A percentile compares a stretch with the other conserved stretches of the same genome.
Conservation (phyloP, 768 basidiomycete species). For the Termitomyces sp. region DNA sequence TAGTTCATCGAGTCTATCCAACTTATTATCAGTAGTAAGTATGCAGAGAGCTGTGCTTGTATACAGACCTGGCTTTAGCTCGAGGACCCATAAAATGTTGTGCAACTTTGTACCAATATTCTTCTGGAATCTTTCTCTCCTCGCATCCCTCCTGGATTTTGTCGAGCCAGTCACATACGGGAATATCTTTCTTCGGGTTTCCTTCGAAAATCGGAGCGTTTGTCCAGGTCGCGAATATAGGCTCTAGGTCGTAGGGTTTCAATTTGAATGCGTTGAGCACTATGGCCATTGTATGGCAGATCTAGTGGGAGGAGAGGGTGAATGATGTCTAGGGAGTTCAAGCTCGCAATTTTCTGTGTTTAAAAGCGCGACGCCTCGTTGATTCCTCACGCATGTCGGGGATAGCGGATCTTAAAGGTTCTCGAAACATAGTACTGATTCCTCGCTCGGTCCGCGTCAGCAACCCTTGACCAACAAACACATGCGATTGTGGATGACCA, state of each 20-base stretch:
- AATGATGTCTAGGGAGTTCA: neutral
- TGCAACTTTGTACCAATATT: constrained; percentile 80
- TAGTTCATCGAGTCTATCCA: constrained; percentile 52
- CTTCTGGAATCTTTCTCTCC: constrained; percentile 67
- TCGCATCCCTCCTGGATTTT: constrained; percentile 68
- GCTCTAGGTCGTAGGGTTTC: constrained; percentile 71
- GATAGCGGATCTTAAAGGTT: neutral
- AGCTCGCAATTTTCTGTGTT: neutral
- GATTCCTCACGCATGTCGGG: constrained; percentile 11
- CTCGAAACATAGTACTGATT: neutral
- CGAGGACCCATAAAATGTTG: constrained; percentile 71
- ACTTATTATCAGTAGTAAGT: neutral
- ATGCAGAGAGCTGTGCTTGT: neutral
- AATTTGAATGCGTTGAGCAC: constrained; percentile 79
- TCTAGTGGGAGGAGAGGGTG: neutral
- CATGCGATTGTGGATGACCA: neutral
- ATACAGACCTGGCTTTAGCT: constrained; percentile 52
- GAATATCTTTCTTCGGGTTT: constrained; percentile 60
- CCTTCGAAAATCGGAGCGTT: constrained; percentile 65
- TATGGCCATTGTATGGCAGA: constrained; percentile 5
- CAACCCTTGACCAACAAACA: neutral
- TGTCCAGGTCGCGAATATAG: constrained; percentile 59
- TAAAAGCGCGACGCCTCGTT: constrained; percentile 17
- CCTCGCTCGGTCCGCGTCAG: neutral
- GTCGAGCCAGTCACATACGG: constrained; percentile 71